Conservation (phyloP, 176 grass and related monocot genomes). For the Aegilops tauschii region DNA sequence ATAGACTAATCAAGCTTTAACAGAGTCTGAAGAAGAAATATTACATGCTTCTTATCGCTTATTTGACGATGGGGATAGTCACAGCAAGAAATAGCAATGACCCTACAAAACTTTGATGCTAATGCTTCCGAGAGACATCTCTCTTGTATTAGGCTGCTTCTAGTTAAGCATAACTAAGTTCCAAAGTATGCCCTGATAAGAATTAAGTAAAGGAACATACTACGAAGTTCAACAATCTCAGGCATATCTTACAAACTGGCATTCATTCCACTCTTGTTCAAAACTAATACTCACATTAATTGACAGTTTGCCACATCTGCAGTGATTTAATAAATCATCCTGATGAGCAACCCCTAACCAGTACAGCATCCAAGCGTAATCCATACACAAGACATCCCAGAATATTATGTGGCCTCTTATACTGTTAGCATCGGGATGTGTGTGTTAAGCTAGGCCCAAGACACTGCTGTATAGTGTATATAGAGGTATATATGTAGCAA, state of each 20-base stretch:
- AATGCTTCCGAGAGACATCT: not conserved
- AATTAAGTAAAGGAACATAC: not conserved
- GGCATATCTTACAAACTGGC: not conserved
- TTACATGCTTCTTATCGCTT: not conserved
- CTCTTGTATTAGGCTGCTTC: not conserved
- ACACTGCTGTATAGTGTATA: not conserved
- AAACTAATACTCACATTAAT: not conserved
- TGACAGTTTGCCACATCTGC: not conserved
- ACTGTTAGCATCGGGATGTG: not conserved
- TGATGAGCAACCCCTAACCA: not conserved
- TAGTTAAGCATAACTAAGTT: not conserved
- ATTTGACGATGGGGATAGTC: not conserved
- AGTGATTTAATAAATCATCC: constrained; percentile 1
- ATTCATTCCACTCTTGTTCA: not conserved
- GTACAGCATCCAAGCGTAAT: not conserved
- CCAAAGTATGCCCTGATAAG: not conserved
- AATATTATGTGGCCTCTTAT: not conserved
- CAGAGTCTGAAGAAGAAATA: constrained; percentile 3
- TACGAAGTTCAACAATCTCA: not conserved
- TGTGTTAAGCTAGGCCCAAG: not conserved
- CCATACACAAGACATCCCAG: not conserved
- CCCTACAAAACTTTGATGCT: not conserved
- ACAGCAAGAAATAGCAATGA: constrained; percentile 1
- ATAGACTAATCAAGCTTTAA: constrained; percentile 7
- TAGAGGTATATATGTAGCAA: not conserved